phyloP scores from a whole-genome alignment of 225 moss, liverwort and hornwort genomes.

The Bryum argenteum region DNA sequence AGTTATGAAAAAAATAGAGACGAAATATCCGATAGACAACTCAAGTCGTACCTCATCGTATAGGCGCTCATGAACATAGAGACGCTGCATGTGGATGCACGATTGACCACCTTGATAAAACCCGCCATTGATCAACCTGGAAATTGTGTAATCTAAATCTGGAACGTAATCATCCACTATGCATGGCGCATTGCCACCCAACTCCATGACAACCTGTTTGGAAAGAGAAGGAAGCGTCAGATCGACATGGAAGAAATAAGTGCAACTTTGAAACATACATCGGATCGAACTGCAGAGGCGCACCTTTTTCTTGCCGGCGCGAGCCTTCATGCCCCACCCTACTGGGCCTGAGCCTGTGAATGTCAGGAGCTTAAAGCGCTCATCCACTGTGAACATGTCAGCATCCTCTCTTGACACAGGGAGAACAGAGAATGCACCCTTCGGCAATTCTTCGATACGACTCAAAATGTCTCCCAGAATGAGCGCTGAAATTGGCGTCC shows the following conservation, averaged over 20 bases:
- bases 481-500: slow-evolving; percentile 84
- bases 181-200: slow-evolving; percentile 94
- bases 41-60: slow-evolving; percentile 70
- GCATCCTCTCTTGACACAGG: slow-evolving; percentile 83
- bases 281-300: neutral
- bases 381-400: slow-evolving; percentile 83
- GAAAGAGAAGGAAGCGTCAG: slow-evolving; percentile 10
- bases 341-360: slow-evolving; percentile 85
- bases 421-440: slow-evolving; percentile 86
- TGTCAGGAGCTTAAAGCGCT: slow-evolving; percentile 86
- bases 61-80: slow-evolving; percentile 71
- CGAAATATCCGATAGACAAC: neutral
- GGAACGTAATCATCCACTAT: slow-evolving; percentile 95
- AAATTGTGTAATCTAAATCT: slow-evolving; percentile 76
- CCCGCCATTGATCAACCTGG: slow-evolving; percentile 80
- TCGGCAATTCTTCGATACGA: slow-evolving; percentile 64
- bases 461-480: slow-evolving; percentile 77
- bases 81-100: slow-evolving; percentile 95
- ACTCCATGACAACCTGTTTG: slow-evolving; percentile 90
- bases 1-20: neutral
- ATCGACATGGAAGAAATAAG: neutral
- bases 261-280: neutral
- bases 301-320: slow-evolving; percentile 96
- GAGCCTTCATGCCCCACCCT: slow-evolving; percentile 96
- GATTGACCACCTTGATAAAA: slow-evolving; percentile 96